phyloP scores from a whole-genome alignment of 768 basidiomycete genomes.

The Russula emetica region DNA sequence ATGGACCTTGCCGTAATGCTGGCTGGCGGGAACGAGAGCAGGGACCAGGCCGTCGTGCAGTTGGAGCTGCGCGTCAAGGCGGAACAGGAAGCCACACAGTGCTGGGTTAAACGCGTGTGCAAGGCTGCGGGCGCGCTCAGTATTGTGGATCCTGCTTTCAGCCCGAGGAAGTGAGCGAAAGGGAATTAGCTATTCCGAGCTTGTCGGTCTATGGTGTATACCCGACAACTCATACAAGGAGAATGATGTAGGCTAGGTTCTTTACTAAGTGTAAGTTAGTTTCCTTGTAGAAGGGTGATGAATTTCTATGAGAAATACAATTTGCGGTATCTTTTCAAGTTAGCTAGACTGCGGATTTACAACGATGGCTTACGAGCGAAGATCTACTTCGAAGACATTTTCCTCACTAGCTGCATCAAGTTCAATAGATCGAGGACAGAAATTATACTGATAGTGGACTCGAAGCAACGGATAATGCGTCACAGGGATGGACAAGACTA shows the following conservation, averaged over 20 bases:
- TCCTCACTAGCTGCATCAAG: too few relatives aligned
- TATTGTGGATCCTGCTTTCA: conserved; percentile 19
- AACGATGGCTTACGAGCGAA: too few relatives aligned
- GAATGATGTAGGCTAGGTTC: too few relatives aligned
- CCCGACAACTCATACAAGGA: background rate
- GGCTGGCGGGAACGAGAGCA: background rate
- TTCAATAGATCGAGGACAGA: too few relatives aligned
- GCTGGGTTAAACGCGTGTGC: conserved; percentile 13
- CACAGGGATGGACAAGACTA: too few relatives aligned
- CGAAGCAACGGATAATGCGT: too few relatives aligned
- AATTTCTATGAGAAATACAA: background rate
- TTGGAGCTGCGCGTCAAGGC: conserved; percentile 7
- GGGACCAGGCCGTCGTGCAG: background rate
- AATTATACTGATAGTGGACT: too few relatives aligned
- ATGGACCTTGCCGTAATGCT: conserved; percentile 12
- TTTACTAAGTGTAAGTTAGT: background rate
- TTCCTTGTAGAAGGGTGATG: background rate
- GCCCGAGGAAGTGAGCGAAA: conserved; percentile 9
- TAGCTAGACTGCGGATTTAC: too few relatives aligned
- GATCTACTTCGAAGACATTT: too few relatives aligned
- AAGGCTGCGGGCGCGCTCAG: conserved; percentile 17
- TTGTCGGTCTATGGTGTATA: background rate
- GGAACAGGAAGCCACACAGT: conserved; percentile 14
- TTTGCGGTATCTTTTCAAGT: background rate
- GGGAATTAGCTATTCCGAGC: background rate